Evolutionary conservation across 148 eudicot species (phyloP), one percentile per base, ranked within the genome.

Genomic region (Oxyria digyna): DNA sequence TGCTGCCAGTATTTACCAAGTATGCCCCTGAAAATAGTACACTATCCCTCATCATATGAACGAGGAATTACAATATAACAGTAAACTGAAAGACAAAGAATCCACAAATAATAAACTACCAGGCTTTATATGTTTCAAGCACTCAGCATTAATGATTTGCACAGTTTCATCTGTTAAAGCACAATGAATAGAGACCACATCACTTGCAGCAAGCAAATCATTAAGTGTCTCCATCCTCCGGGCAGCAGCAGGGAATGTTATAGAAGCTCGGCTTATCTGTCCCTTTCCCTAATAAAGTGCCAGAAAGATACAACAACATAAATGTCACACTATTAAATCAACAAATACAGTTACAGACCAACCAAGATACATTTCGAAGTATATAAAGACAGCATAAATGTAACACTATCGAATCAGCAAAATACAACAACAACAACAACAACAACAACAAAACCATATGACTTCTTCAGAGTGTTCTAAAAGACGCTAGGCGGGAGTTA

Each of bases 141-240:
- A 85, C 74, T 88, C 96, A 18, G 93, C 89, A 80, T 87, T 94
- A 14, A 94, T 74, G 72, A 94, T 88, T 80, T 94, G 99, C 63
- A 94, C 77, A 17, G 99, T 91, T 50, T 94, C 97, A 77, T 91
- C 80, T 7, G 97, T 91, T 73, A 94, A 75, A 67, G 93, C 85
- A 83, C 97, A 94, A 80, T 90, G 97, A 64, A 94, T 87, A 42
- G 97, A 94, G 70, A 94, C 77, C 42, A 94, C 91, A 80, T 94
- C 99, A 77, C 99, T 94, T 50, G 99, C 96, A 71, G 99, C 97
- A 76, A 94, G 83, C 75, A 94, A 81, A 80, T 94, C 99, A 72
- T 94, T 94, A 42, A 94, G 93, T 20, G 99, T 94, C 75, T 94
- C 99, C 99, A 94, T 94, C 82, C 91, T 91, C 79, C 99, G 81